Conservation (phyloP, 2,329 filamentous ascomycete species). For the Cryphonectria radicalis region DNA sequence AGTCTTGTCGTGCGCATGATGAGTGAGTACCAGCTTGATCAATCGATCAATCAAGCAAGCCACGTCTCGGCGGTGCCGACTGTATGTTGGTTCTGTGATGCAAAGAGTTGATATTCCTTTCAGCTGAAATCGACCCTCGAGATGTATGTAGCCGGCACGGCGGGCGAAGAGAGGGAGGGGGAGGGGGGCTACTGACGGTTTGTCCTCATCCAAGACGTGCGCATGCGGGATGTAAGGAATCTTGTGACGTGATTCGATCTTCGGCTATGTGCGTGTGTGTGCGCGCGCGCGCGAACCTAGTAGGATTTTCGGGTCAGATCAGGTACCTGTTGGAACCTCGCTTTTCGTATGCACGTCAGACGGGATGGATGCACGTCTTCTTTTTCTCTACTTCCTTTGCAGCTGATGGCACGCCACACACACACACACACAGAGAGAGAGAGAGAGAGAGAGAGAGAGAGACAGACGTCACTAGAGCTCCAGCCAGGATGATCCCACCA, state of each 20-base stretch:
- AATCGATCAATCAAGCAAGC: background rate
- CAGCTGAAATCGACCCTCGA: background rate
- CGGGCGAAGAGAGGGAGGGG: background rate
- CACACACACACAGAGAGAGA: too few relatives aligned
- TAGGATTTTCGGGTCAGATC: background rate
- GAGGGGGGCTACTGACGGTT: background rate
- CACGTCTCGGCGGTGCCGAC: background rate
- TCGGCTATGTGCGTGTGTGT: background rate
- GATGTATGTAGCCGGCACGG: background rate
- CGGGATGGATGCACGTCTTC: constrained; percentile 1
- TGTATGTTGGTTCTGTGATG: background rate
- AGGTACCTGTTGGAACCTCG: background rate
- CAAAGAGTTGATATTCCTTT: background rate
- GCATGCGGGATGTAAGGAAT: background rate
- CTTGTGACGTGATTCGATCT: background rate
- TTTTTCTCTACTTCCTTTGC: background rate
- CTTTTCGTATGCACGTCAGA: background rate
- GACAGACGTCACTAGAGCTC: background rate
- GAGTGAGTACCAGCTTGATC: background rate
- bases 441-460: background rate
- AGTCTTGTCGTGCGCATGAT: background rate
- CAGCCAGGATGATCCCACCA: constrained; percentile 1
- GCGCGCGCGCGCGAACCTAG: background rate
- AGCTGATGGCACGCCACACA: background rate
- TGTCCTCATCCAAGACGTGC: background rate